Base-by-base conservation (phyloP, 805 yeast genomes). In the Pichia manshurica region DNA sequence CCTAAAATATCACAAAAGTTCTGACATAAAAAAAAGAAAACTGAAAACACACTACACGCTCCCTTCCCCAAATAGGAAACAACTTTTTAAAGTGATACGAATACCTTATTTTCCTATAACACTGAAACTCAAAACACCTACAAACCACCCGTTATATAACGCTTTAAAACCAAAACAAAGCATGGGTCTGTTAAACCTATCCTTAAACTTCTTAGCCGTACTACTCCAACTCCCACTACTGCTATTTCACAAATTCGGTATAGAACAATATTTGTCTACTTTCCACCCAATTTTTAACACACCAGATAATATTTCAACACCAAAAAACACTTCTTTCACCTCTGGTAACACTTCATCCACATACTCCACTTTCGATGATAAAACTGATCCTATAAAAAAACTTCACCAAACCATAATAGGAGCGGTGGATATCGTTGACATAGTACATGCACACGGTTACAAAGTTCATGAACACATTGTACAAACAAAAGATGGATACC, bases 401-500 rank as follows among this genome's bases (percentile, higher is more conserved):
- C 6, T 35, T 55, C 51, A 54, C 20, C 35, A 46, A 6, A 54
- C 47, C 17, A 56, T 64, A 1, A 51, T 62, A 10, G 36, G 53
- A 15, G 58, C 67, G 0, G 53, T 49, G 10, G 69, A 65, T 44
- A 65, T 65, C 3, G 64, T 62, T 3, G 67, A 63, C 32, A 61
- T 65, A 10, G 68, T 59, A 13, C 65, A 60, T 40, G 58, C 61
- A 2, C 67, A 64, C 42, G 95, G 91, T 2, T 85, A 85, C 56
- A 71, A 69, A 4, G 75, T 84, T 17, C 90, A 89, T 55, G 87
- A 83, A 59, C 89, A 87, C 57, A 72, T 90, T 9, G 89, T 87
- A 0, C 73, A 76, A 48, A 89, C 96, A 0, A 69, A 72, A 42
- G 96, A 89, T 59, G 84, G 85, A 23, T 89, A 87, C 57, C 61